Base-by-base conservation (phyloP, 495 filamentous ascomycete genomes). In the Aspergillus biplanus region DNA sequence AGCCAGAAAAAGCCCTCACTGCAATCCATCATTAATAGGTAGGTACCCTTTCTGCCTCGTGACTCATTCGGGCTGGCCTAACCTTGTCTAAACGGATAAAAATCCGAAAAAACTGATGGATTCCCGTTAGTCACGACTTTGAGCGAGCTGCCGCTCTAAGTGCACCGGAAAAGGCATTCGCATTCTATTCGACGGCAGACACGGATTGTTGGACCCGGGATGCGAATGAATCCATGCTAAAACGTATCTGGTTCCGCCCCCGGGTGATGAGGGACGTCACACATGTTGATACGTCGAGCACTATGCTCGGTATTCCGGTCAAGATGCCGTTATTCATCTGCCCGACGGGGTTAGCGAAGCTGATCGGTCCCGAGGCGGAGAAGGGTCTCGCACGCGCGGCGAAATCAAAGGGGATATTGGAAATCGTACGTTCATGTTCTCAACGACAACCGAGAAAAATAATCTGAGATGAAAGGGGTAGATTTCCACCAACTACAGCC, bases 271-370 rank as follows among this genome's bases (percentile, higher is more conserved):
- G 32, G 13, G 57, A 59, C 31, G 57, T 59, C 12, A 27, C 46
- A 1, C 9, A 8, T 31, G 47, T 59, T 7, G 57, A 59, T 37
- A 39, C 46, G 6, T 59, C 57, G 1, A 33, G 31, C 6, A 35
- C 57, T 7, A 59, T 59, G 46, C 47, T 59, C 13, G 32, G 32
- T 9, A 52, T 59, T 5, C 33, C 46, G 1, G 35, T 59, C 0
- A 50, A 44, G 9, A 59, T 59, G 46, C 57, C 57, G 18, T 15
- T 59, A 33, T 59, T 59, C n/a, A 59, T 59, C 16, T 59, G 57
- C 39, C 57, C 57, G 3, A 50, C 57, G 7, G 57, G 57, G 1
- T 33, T 59, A 1, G 47, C 46, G 1, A 33, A 33, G 15, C 27
- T 59, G n/a, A 59, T 59, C 11, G 5, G 37, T 9, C 47, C 57